Base-by-base conservation (phyloP, 2,329 filamentous ascomycete species). In the Alternaria sp. region DNA sequence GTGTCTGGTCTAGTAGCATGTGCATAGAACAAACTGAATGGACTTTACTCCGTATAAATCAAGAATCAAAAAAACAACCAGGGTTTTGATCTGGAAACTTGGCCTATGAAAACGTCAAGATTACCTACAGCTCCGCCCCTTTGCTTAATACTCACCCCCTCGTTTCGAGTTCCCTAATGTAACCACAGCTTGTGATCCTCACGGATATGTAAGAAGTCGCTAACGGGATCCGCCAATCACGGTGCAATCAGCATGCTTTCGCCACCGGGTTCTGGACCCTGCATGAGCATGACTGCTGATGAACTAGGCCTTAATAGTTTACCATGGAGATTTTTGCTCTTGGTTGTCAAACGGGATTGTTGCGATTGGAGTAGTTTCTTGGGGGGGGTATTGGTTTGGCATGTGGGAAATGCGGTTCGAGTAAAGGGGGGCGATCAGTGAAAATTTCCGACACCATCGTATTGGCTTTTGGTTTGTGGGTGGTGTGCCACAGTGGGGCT, bases 101-200 rank as follows among this genome's bases (percentile, higher is more conserved):
- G 26, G n/a, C 41, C 34, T 54, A 21, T 41, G 41, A 26, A 21
- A 23, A 26, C 13, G 31, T 45, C 39, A 50, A 13, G 42, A 36
- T 50, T 58, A 45, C 45, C 44, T 33, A 44, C 40, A 28, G 28
- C 10, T 23, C n/a, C 24, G 55, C 29, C 42, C 34, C 7, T 28
- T 28, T 33, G n/a, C 24, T n/a, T 14, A 29, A 17, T 11, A 34
- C 37, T 28, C 17, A 17, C 39, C 34, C 10, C 29, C 41, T 49
- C 51, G 56, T 29, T 39, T 50, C 51, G 56, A 58, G 31, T 58
- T 58, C 4, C 56, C 33, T n/a, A 5, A 50, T 45, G 6, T 45
- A n/a, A 45, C 33, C 51, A 31, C 26, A 13, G n/a, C 24, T 24
- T 40, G 21, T 34, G 42, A 33, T 40, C 23, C 26, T 11, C 46